A percentile compares a stretch with the other conserved stretches of the same genome.
Conservation (phyloP, 129 eudicot species). For the Lactuca saligna region DNA sequence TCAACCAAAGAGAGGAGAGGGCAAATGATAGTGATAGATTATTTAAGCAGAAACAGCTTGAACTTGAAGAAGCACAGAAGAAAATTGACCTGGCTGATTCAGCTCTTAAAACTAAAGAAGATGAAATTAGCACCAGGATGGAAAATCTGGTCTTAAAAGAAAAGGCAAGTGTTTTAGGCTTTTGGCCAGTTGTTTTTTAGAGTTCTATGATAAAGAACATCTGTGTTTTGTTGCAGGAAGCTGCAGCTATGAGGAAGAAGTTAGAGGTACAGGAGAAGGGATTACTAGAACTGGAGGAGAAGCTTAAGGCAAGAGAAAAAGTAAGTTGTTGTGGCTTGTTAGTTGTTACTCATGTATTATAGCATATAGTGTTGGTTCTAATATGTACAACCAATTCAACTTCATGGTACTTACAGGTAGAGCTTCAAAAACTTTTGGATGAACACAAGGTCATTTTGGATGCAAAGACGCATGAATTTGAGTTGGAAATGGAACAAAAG, state of each 20-base stretch:
- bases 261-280: constrained; percentile 73
- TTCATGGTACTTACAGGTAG: constrained; percentile 48
- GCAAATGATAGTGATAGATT: constrained; percentile 78
- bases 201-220: not conserved
- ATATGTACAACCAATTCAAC: constrained; percentile 3
- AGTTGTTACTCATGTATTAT: not conserved
- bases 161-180: constrained; percentile 50
- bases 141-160: constrained; percentile 60
- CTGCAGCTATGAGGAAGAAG: constrained; percentile 49
- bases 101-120: constrained; percentile 66
- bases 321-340: constrained; percentile 35
- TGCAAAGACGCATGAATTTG: constrained; percentile 60
- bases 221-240: constrained; percentile 59
- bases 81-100: constrained; percentile 53
- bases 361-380: constrained; percentile 1
- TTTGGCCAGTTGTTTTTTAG: constrained; percentile 14
- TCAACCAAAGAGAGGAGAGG: constrained; percentile 84
- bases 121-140: constrained; percentile 60
- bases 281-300: constrained; percentile 61
- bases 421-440: constrained; percentile 84
- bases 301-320: constrained; percentile 65
- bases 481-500: constrained; percentile 79
- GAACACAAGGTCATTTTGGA: constrained; percentile 70
- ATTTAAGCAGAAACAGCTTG: constrained; percentile 68
- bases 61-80: constrained; percentile 67